Base-by-base conservation (phyloP, 2,329 filamentous ascomycete genomes). In the Apiospora aurea region DNA sequence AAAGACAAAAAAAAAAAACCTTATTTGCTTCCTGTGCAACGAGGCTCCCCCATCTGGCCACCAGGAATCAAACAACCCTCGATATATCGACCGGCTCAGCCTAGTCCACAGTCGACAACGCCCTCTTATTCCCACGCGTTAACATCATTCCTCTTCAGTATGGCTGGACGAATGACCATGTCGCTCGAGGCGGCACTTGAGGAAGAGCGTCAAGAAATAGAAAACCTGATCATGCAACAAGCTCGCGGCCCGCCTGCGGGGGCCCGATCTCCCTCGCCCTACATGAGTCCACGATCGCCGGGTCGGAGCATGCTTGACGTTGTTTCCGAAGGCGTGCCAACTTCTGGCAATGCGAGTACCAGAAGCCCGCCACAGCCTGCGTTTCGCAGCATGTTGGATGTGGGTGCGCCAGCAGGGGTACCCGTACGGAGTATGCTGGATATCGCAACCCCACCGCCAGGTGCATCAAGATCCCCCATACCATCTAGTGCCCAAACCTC, bases 271-370 rank as follows among this genome's bases (percentile, higher is more conserved):
- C 82, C 85, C 61, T 88, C 91, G 74, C 87, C 89, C 73, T 87
- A 87, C 81, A 80, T 83, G 41, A 87, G 83, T 71, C 89, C 91
- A 66, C 88, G 86, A 70, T 93, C 92, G 34, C 91, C 92, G 14
- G 88, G 93, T 70, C 87, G 92, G 76, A 93, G 90, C 81, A 90
- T 93, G 87, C 84, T 92, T 24, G 89, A 91, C 78, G 85, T 90
- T 77, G 85, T 86, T 78, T 85, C 87, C 72, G 85, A 84, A 70
- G 71, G 77, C 24, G 70, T 73, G 41, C 61, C 74, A 68, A 77
- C 75, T 70, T 75, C 73, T 67, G 74, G 66, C 10, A 68, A 75
- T 70, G 70, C 77, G 61, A 72, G 72, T 41, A 78, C 79, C 70
- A 81, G 79, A 67, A 78, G 83, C 75, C 82, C 84, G 43, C 79